Evolutionary conservation across 768 basidiomycete species (phyloP).

Genomic region (Fomitopsis pulvina): DNA sequence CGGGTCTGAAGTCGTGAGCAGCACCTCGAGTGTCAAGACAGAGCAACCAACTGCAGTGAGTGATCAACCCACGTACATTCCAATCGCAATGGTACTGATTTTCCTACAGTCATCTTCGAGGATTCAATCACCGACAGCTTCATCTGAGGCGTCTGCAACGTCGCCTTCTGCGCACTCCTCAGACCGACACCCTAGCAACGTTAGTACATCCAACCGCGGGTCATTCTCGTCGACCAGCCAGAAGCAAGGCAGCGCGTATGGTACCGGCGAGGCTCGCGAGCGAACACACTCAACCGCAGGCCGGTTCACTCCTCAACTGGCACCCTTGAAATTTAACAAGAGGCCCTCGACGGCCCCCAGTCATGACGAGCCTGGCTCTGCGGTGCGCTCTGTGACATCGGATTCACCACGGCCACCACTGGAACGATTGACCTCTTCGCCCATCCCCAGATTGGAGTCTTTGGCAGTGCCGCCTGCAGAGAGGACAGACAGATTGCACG

Average conservation of each 20-base stretch:
- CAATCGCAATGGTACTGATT: no score
- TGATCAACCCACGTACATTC: not conserved
- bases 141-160: not conserved
- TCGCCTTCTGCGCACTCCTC: not conserved
- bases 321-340: not conserved
- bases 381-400: not conserved
- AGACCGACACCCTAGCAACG: not conserved
- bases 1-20: not conserved
- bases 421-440: slow-evolving; percentile 5
- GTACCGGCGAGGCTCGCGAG: not conserved
- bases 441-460: slow-evolving; percentile 12
- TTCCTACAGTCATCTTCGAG: not conserved
- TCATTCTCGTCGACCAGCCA: not conserved
- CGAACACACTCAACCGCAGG: not conserved
- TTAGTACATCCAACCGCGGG: not conserved
- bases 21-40: not conserved
- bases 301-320: not conserved
- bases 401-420: not conserved
- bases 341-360: not conserved
- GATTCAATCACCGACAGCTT: not conserved
- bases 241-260: not conserved
- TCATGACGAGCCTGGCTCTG: not conserved
- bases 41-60: not conserved
- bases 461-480: slow-evolving; percentile 12
- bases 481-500: slow-evolving; percentile 17